These are phyloP conservation scores for Dryas octopetala DNA, from an alignment of 306 rosid species.

Conservation along the genomic window DNA sequence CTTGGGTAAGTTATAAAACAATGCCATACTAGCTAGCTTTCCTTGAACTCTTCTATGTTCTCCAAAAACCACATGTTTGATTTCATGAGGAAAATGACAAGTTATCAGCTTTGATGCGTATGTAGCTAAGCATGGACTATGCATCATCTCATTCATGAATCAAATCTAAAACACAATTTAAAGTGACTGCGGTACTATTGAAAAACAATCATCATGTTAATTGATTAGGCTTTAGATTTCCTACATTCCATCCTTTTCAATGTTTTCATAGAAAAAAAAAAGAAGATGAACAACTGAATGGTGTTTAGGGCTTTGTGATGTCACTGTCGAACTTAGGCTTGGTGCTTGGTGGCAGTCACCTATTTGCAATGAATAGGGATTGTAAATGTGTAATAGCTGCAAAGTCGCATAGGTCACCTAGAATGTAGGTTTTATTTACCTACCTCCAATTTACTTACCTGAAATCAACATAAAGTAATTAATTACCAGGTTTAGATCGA, in stretches of 20 bases:
- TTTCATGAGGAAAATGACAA: not conserved
- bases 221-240: not conserved
- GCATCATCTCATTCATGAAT: not conserved
- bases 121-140: not conserved
- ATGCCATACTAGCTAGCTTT: no score
- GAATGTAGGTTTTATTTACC: no score
- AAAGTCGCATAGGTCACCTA: no score
- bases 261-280: not conserved
- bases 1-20: not conserved
- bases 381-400: no score
- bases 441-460: no score
- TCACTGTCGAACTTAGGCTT: not conserved
- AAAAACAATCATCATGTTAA: not conserved
- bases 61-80: not conserved
- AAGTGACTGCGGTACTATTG: not conserved
- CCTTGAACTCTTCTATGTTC: not conserved
- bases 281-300: no score
- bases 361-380: not conserved
- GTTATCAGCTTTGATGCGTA: not conserved
- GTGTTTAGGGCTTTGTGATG: not conserved
- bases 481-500: no score
- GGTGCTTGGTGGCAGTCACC: not conserved
- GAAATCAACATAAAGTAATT: no score
- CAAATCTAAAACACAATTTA: not conserved
- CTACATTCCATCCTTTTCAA: not conserved